Base-by-base conservation (phyloP, 768 basidiomycete genomes). In the Mycena vitilis region DNA sequence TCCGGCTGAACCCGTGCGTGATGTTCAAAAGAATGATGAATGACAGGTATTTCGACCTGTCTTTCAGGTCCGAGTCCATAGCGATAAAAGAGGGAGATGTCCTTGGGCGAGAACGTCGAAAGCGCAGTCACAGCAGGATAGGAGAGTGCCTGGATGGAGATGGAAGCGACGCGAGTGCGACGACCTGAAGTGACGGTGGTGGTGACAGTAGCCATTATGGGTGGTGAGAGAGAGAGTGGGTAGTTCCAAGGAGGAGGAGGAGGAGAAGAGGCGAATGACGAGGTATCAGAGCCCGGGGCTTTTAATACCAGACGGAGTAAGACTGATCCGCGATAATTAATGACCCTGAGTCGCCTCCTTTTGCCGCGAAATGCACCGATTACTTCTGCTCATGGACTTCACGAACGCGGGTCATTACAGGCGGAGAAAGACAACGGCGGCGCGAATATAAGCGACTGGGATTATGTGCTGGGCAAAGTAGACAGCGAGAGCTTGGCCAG, bases 21-120 rank as follows among this genome's bases (percentile, higher is more conserved):
- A 36, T 68, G 71, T 59, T 77, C 75, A 60, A 77, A 73, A 15
- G 74, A 71, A 52, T 76, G 76, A 60, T 77, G 76, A 49, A 77
- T 73, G 54, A 76, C 73, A 8, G 75, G 73, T 20, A 68, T 69
- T 47, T 73, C 66, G 51, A 75, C 73, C 11, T 53, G 65, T 48
- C 73, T 73, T 13, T 61, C 60, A n/a, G 71, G 66, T 8, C 74
- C 72, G 15, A 76, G 36, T 13, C 75, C 75, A 48, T 76, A 75
- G 34, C 54, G 54, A 57, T 75, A 76, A 66, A 76, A 76, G 7
- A 75, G 64, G 23, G 65, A 57, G 22, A 66, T 65, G 69, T 76
- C 75, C 36, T 64, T 63, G n/a, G 73, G 66, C 16, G 74, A 74
- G 25, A 76, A 55, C 4, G 62, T 34, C 18, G 73, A 66, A n/a